These are phyloP conservation scores for Lophiostoma macrostomum DNA, from an alignment of 495 filamentous ascomycete genomes.

Conservation along the genomic window DNA sequence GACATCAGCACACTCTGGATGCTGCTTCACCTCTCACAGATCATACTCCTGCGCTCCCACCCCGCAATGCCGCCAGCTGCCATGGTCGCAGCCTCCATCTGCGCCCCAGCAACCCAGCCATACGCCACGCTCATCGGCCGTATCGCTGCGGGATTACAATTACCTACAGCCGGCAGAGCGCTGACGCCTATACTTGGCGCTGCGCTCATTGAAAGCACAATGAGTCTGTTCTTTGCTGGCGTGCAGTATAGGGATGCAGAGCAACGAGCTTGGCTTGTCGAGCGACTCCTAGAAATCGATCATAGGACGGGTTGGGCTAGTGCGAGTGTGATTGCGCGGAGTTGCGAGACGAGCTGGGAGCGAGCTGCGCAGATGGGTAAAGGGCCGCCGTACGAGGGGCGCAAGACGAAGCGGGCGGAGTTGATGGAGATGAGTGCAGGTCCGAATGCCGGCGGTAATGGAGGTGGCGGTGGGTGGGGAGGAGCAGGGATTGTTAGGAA, in stretches of 20 bases:
- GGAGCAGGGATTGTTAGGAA: slow-evolving; percentile 34
- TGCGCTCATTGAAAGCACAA: slow-evolving; percentile 72
- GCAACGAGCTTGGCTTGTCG: slow-evolving; percentile 75
- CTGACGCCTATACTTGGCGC: slow-evolving; percentile 80
- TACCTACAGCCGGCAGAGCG: slow-evolving; percentile 25
- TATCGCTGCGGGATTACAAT: slow-evolving; percentile 72
- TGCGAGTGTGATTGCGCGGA: slow-evolving; percentile 70
- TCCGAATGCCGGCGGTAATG: slow-evolving; percentile 41
- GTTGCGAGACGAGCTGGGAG: slow-evolving; percentile 81
- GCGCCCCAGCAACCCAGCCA: slow-evolving; percentile 62
- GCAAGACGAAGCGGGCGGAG: slow-evolving; percentile 15
- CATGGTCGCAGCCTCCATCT: slow-evolving; percentile 75
- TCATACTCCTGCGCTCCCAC: slow-evolving; percentile 73
- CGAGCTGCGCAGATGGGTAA: slow-evolving; percentile 65
- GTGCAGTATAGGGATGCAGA: slow-evolving; percentile 70
- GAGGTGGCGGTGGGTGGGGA: slow-evolving; percentile 28
- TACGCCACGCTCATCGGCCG: slow-evolving; percentile 75
- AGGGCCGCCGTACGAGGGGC: slow-evolving; percentile 67
- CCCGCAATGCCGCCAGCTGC: slow-evolving; percentile 90
- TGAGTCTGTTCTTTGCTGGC: slow-evolving; percentile 81
- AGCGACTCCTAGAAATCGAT: slow-evolving; percentile 68
- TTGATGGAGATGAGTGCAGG: not conserved
- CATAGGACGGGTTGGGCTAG: slow-evolving; percentile 85
- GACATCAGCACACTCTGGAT: slow-evolving; percentile 82
- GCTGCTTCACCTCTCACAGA: slow-evolving; percentile 76